These are phyloP conservation scores for Rhizoclosmatium globosum DNA, from an alignment of 192 early-diverging fungal species.

Conservation along the genomic window DNA sequence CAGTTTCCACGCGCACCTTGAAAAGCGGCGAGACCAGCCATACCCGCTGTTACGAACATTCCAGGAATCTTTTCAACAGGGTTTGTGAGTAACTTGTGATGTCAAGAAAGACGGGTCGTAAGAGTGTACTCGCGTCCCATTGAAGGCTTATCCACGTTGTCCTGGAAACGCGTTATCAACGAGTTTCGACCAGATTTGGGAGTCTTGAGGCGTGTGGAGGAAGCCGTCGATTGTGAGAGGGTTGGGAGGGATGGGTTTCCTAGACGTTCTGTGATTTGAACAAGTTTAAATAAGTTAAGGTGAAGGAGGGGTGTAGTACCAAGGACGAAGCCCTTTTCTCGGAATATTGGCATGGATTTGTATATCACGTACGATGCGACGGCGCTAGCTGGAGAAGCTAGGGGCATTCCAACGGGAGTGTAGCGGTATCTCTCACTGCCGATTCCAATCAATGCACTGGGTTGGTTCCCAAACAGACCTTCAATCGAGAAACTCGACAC, in stretches of 20 bases:
- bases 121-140: slow-evolving; percentile 34
- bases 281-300: neutral
- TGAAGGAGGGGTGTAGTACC: slow-evolving; percentile 10
- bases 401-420: slow-evolving; percentile 5
- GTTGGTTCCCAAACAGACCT: neutral
- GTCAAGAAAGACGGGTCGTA: neutral
- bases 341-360: slow-evolving; percentile 36
- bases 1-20: neutral
- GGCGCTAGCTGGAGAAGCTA: slow-evolving; percentile 19
- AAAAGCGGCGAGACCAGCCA: neutral
- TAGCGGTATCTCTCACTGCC: slow-evolving; percentile 13
- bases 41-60: neutral
- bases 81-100: neutral
- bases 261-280: neutral
- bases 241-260: slow-evolving; percentile 22
- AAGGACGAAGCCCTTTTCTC: slow-evolving; percentile 38
- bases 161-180: slow-evolving; percentile 18
- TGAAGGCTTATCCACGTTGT: slow-evolving; percentile 39
- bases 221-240: slow-evolving; percentile 44
- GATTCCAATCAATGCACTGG: slow-evolving; percentile 17
- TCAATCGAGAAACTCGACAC: slow-evolving; percentile 7
- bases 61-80: neutral
- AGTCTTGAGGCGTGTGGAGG: slow-evolving; percentile 11
- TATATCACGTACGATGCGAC: slow-evolving; percentile 16
- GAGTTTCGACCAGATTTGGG: slow-evolving; percentile 10